Evolutionary conservation across 2,329 filamentous ascomycete species (phyloP).

Genomic region (Fusarium domesticum): DNA sequence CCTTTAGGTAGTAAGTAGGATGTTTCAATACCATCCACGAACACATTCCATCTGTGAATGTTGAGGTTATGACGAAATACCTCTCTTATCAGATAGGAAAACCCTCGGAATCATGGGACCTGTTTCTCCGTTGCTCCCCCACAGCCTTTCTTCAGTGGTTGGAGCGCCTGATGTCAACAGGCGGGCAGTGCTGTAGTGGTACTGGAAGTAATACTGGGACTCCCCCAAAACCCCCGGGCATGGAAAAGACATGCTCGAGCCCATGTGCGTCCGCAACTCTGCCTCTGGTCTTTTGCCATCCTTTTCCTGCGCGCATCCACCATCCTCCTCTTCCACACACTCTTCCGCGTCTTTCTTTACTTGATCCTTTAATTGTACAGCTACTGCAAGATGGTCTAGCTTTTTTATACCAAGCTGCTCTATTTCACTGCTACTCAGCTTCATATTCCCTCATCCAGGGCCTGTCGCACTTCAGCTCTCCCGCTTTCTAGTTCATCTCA

Average conservation of each 20-base stretch:
- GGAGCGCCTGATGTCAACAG: not conserved
- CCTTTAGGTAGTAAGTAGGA: no score
- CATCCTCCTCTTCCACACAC: not conserved
- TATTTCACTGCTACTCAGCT: slow-evolving; percentile 21
- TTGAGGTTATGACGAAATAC: not conserved
- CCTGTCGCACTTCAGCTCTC: slow-evolving; percentile 6
- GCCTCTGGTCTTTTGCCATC: not conserved
- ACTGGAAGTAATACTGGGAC: not conserved
- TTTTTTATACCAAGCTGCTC: not conserved
- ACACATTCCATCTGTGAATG: not conserved
- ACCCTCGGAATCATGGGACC: not conserved
- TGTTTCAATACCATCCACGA: no score
- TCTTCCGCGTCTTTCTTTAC: not conserved
- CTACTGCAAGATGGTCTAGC: not conserved
- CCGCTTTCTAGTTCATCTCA: slow-evolving; percentile 22
- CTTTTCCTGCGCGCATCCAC: not conserved
- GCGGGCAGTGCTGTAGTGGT: not conserved
- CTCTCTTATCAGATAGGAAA: slow-evolving; percentile 2
- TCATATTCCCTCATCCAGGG: slow-evolving; percentile 11
- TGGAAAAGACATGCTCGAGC: not conserved
- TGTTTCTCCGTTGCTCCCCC: not conserved
- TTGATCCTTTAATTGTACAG: not conserved
- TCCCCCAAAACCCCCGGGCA: not conserved
- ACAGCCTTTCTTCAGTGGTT: not conserved
- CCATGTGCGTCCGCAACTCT: not conserved